Base-by-base conservation (phyloP, 192 early-diverging fungal species). In the Podila horticola region DNA sequence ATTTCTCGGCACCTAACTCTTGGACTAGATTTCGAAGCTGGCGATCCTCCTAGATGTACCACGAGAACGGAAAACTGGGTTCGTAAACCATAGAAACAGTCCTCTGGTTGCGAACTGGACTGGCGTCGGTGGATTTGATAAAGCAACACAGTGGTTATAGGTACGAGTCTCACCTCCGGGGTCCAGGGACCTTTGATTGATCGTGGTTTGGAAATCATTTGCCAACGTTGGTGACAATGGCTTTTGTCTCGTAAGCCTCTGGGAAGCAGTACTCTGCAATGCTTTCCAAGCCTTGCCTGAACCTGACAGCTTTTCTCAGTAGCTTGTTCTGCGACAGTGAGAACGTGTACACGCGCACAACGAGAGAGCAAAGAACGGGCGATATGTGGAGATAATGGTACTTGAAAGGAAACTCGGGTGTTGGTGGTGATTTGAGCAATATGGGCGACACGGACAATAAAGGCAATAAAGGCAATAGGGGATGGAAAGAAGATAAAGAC, bases 181-280 rank as follows among this genome's bases (percentile, higher is more conserved):
- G 77, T 81, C 77, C 77, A 81, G 4, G 77, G 77, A 28, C 77
- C 77, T 63, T 81, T 81, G 58, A 81, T 81, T 26, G 77, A 81
- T 65, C 77, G 60, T 4, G 77, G 77, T 26, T 81, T 81, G 30
- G 71, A 81, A 61, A 73, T 81, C 77, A 81, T 81, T 65, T 67
- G 59, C 66, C 71, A 81, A 72, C 71, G 77, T 60, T 73, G 66
- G 12, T 66, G 77, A 59, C 75, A 79, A 69, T 79, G 70, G 62
- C 68, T 66, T 41, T 79, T 79, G 48, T 79, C 70, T 72, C 70
- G 57, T 24, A 66, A 79, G 45, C 70, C 66, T 72, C 61, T 1
- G 70, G 76, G 66, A 79, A 79, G 38, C 76, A 79, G 60, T 68
- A 72, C 51, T 79, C 76, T 6, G 75, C 75, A 22, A 79, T 72